Conservation (phyloP, 2,329 filamentous ascomycete genomes). For the Aspergillus sclerotialis region DNA sequence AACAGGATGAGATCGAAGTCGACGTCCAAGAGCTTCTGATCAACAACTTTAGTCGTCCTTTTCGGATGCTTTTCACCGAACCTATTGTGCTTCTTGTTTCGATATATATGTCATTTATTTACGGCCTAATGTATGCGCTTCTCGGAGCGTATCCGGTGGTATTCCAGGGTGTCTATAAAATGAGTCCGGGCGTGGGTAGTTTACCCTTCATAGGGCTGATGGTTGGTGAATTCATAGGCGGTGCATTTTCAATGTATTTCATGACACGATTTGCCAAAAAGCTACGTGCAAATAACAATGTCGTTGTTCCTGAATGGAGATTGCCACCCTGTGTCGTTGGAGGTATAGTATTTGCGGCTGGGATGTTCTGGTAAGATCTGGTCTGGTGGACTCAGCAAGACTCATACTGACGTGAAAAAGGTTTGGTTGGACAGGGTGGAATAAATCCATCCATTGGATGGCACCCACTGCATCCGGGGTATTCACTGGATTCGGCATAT, state of each 20-base stretch:
- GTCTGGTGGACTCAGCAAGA: background rate
- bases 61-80: slow-evolving; percentile 34
- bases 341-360: slow-evolving; percentile 24
- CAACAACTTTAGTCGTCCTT: slow-evolving; percentile 42
- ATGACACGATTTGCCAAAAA: slow-evolving; percentile 23
- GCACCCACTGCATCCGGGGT: slow-evolving; percentile 27
- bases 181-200: slow-evolving; percentile 24
- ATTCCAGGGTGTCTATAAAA: slow-evolving; percentile 22
- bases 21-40: slow-evolving; percentile 42
- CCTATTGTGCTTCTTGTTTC: slow-evolving; percentile 31
- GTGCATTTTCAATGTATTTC: slow-evolving; percentile 18
- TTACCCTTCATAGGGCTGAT: slow-evolving; percentile 24
- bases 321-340: slow-evolving; percentile 24
- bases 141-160: slow-evolving; percentile 23
- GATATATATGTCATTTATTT: slow-evolving; percentile 27
- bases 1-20: slow-evolving; percentile 48
- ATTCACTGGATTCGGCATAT: slow-evolving; percentile 25
- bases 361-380: slow-evolving; percentile 27
- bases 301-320: slow-evolving; percentile 27
- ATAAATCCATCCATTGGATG: slow-evolving; percentile 26
- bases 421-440: slow-evolving; percentile 30
- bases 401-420: slow-evolving; percentile 3
- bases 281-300: slow-evolving; percentile 20
- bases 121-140: slow-evolving; percentile 24
- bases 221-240: slow-evolving; percentile 22